Evolutionary conservation across 441 rosid species (phyloP).

Genomic region (Viola pubescens): DNA sequence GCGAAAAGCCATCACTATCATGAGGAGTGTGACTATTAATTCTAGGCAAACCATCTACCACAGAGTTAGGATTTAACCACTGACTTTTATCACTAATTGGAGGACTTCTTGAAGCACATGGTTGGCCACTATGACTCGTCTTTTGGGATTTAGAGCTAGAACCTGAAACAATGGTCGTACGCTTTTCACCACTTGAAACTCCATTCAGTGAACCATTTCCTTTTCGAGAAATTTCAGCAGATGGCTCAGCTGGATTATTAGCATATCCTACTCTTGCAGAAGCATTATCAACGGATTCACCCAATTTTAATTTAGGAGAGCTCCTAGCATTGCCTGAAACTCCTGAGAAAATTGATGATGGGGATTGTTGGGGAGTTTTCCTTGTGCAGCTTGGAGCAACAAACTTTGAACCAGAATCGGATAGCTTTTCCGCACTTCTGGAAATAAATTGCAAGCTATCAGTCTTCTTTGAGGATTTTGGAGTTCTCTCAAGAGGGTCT

Average conservation of each 20-base stretch:
- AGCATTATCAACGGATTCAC: constrained; percentile 16
- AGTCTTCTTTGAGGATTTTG: constrained; percentile 22
- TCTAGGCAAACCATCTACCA: constrained; percentile 19
- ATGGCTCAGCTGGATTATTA: constrained; percentile 18
- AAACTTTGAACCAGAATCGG: constrained; percentile 24
- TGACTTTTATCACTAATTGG: constrained; percentile 21
- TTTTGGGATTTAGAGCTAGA: constrained; percentile 27
- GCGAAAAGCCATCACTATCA: constrained; percentile 15
- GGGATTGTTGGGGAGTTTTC: constrained; percentile 32
- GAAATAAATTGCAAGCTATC: constrained; percentile 24
- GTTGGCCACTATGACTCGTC: constrained; percentile 25
- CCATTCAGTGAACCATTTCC: constrained; percentile 21
- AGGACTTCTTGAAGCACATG: constrained; percentile 21
- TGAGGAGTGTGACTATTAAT: constrained; percentile 16
- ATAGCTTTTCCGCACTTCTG: constrained; percentile 27
- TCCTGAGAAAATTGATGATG: constrained; percentile 32
- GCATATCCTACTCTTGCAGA: constrained; percentile 27
- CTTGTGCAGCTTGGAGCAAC: constrained; percentile 39
- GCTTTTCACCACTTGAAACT: constrained; percentile 29
- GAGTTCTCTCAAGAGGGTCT: constrained; percentile 29
- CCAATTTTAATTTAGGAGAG: constrained; percentile 23
- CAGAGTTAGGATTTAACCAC: constrained; percentile 19
- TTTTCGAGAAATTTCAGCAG: constrained; percentile 25
- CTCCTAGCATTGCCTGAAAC: constrained; percentile 23
- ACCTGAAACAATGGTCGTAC: constrained; percentile 26